phyloP scores from a whole-genome alignment of 176 grass and related monocot genomes.

The barley (Hordeum vulgare) region DNA sequence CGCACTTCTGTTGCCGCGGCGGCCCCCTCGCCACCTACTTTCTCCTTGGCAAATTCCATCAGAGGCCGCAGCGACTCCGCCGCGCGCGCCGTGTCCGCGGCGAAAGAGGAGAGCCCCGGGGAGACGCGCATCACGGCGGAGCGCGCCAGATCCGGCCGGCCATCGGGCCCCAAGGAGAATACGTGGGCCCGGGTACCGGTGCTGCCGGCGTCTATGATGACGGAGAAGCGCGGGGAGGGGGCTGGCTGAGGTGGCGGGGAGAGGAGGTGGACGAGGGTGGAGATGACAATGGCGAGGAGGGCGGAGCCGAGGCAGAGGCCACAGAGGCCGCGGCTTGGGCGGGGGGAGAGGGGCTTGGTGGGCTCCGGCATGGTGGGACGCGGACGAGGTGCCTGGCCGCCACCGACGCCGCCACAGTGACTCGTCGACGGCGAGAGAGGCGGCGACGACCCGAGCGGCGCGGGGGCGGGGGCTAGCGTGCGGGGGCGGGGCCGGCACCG shows the following conservation, averaged over 20 bases:
- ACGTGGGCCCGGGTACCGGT: conserved; percentile 78
- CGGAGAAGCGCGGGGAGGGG: conserved; percentile 28
- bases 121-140: conserved; percentile 57
- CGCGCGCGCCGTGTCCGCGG: conserved; percentile 27
- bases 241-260: neutral
- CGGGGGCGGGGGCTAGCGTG: too few relatives aligned
- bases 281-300: conserved; percentile 31
- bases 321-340: conserved; percentile 13
- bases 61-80: conserved; percentile 51
- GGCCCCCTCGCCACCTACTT: conserved; percentile 22
- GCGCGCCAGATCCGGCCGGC: conserved; percentile 64
- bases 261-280: conserved; percentile 28
- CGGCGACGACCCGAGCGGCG: conserved; percentile 34
- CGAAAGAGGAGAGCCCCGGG: conserved; percentile 74
- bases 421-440: conserved; percentile 38
- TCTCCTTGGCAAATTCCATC: conserved; percentile 48
- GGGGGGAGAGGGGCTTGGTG: conserved; percentile 26
- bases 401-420: conserved; percentile 31
- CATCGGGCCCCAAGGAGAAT: conserved; percentile 40
- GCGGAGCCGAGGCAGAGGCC: conserved; percentile 44
- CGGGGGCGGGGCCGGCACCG: too few relatives aligned
- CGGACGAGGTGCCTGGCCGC: neutral
- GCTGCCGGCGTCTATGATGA: conserved; percentile 79
- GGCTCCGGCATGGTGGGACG: conserved; percentile 33
- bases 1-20: conserved; percentile 48